Base-by-base conservation (phyloP, 495 filamentous ascomycete species). In the Pyronema omphalodes region DNA sequence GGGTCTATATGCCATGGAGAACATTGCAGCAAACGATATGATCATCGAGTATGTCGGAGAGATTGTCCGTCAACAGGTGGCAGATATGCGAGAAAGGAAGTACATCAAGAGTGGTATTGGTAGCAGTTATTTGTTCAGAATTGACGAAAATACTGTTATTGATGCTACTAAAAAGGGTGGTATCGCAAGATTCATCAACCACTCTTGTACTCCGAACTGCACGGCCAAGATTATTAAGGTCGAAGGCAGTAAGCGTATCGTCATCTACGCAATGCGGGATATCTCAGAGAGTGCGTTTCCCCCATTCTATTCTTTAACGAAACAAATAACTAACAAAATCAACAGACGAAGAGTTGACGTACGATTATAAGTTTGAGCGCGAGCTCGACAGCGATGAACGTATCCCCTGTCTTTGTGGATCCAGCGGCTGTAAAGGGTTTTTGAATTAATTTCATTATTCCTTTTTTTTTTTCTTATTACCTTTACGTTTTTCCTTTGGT, bases 31-130 rank as follows among this genome's bases (percentile, higher is more conserved):
- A 59, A 93, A 94, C 66, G 91, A 99, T 67, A 95, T 99, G 88
- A 99, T 99, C 63, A 99, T 99, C 64, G 91, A 99, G 70, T 99
- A 99, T 66, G 91, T 99, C 14, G 91, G 91, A 52, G 93, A 99
- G 68, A 93, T 91, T 63, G 86, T 99, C 9, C 79, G 91, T 47
- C 91, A 96, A 68, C 84, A 88, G 65, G 88, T 99, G 56, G 88
- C 91, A 3, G 89, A 99, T 59, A 80, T 96, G 69, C 80, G 91
- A 49, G 91, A 99, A 71, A 74, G 78, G 46, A 77, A 81, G 53
- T 99, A 99, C 67, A 75, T 93, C 57, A 89, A 91, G 72, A 93
- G 88, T 62, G 91, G 91, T 15, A 94, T 99, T 60, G 91, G 91
- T 49, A 93, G 86, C 69, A 91, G 84, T 65, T 99, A 99, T 64